Base-by-base conservation (phyloP, 305 asterid genomes). In the Fraxinus xanthoxyloides region DNA sequence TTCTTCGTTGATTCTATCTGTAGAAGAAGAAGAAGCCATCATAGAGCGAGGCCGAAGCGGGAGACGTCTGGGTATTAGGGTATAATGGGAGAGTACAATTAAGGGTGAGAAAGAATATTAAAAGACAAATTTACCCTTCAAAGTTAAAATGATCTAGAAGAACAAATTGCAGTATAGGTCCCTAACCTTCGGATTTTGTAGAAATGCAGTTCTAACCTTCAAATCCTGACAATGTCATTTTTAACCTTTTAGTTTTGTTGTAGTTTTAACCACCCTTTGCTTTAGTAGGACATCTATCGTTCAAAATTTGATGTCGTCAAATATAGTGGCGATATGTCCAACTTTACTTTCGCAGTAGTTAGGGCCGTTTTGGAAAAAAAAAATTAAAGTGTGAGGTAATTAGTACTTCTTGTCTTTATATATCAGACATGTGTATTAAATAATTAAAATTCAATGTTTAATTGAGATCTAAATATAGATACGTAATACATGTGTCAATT, bases 21-120 rank as follows among this genome's bases (percentile, higher is more conserved):
- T 76, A 7, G 67, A 43, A 43, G 82, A 24, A 73, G 87, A 75
- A 17, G 85, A 84, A 28, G 76, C 92, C 93, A 88, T 87, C 28
- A 31, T 5, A 0, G 59, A 31, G 26, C 4, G 13, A 32, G 76
- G 23, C 70, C 15, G 31, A 3, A 23, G 5, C 15, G 10, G 17
- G 15, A 61, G 31, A 26, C 31, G 70, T 30, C 38, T 28, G 36
- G 38, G 19, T 67, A 67, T 67, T 28, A 67, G 75, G 38, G 75
- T 65, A 24, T 3, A 65, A 65, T 24, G 34, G 3, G 2, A 26
- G 36, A 26, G 36, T 26, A 24, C 35, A 0, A 26, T 24, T 24
- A 56, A 19, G 12, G 72, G n/a, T 7, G 26, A 23, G 30, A 59
- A 21, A 61, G 31, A 6, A 59, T 59, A 59, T 10, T 26, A 28